A percentile compares a stretch with the other conserved stretches of the same genome.
phyloP scores from a whole-genome alignment of 2,329 filamentous ascomycete genomes.

The Phoma sp. region DNA sequence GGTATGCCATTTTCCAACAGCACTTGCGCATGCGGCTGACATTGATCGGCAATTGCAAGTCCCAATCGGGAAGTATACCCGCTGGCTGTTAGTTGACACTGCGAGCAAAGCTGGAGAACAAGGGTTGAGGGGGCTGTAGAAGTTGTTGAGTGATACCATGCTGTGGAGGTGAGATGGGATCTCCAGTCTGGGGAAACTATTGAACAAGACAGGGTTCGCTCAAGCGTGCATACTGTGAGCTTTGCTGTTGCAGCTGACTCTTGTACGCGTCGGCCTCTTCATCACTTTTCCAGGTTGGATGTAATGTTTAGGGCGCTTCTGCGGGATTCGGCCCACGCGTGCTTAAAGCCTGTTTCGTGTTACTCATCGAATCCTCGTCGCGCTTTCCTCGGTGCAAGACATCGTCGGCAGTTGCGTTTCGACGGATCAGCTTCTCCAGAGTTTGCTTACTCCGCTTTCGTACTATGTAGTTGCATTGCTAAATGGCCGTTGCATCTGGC shows the following conservation, averaged over 20 bases:
- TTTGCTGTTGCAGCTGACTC: background rate
- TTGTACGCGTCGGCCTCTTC: background rate
- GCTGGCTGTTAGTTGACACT: background rate
- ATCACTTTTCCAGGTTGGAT: background rate
- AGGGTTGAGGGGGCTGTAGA: background rate
- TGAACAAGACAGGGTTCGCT: background rate
- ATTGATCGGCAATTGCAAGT: conserved; percentile 2
- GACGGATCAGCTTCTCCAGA: background rate
- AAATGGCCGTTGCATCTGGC: background rate
- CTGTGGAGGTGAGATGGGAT: conserved; percentile 2
- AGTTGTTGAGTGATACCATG: conserved; percentile 1
- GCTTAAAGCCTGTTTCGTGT: background rate
- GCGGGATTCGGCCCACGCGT: conserved; percentile 2
- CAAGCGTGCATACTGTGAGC: background rate
- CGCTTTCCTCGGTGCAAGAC: background rate
- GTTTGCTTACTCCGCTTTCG: background rate
- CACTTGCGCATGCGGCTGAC: conserved; percentile 14
- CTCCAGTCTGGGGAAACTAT: conserved; percentile 8
- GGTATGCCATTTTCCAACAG: background rate
- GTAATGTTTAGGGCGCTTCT: background rate
- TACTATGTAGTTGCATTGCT: background rate
- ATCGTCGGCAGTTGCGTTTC: background rate
- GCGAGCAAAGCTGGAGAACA: conserved; percentile 7
- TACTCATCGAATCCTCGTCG: background rate
- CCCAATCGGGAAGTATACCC: conserved; percentile 8